Percentiles rank a stretch among this genome's conserved stretches.
These are phyloP conservation scores for Aspergillaceae sp. DNA, from an alignment of 2,329 filamentous ascomycete genomes.

Conservation along the genomic window DNA sequence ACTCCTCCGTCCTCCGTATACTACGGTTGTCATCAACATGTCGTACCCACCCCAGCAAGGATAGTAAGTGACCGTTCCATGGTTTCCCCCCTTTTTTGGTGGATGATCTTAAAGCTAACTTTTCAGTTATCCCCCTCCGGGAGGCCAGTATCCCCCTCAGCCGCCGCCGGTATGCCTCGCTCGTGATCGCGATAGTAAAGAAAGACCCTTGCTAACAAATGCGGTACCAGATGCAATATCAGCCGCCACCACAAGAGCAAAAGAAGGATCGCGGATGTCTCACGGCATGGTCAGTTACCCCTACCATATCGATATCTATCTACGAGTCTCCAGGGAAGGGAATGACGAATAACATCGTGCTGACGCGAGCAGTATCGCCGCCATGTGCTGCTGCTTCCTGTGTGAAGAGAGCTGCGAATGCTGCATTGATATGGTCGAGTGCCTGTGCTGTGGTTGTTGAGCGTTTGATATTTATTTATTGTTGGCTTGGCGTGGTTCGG, in stretches of 20 bases:
- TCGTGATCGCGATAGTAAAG: not conserved
- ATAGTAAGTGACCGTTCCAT: constrained; percentile 5
- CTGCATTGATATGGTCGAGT: constrained; percentile 10
- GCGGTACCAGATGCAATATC: constrained; percentile 10
- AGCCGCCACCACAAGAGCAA: constrained; percentile 8
- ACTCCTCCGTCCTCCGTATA: not conserved
- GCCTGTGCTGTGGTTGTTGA: constrained; percentile 11
- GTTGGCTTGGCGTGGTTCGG: not conserved
- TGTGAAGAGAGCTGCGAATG: constrained; percentile 14
- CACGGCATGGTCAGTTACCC: constrained; percentile 8
- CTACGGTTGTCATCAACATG: constrained; percentile 1
- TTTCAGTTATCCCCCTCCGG: constrained; percentile 7
- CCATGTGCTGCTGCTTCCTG: constrained; percentile 15
- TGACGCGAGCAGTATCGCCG: constrained; percentile 7
- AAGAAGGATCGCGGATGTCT: constrained; percentile 12
- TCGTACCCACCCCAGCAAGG: constrained; percentile 6
- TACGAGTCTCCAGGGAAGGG: not conserved
- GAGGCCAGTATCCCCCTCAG: constrained; percentile 8
- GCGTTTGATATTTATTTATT: not conserved
- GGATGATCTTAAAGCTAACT: not conserved
- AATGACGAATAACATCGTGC: not conserved
- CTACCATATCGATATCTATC: not conserved
- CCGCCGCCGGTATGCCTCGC: constrained; percentile 1
- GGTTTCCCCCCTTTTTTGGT: not conserved
- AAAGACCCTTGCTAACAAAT: not conserved